Evolutionary conservation across 1,284 basidiomycete species (phyloP), one percentile per base, ranked within the genome.

Genomic region (Binderoboletus segoi): DNA sequence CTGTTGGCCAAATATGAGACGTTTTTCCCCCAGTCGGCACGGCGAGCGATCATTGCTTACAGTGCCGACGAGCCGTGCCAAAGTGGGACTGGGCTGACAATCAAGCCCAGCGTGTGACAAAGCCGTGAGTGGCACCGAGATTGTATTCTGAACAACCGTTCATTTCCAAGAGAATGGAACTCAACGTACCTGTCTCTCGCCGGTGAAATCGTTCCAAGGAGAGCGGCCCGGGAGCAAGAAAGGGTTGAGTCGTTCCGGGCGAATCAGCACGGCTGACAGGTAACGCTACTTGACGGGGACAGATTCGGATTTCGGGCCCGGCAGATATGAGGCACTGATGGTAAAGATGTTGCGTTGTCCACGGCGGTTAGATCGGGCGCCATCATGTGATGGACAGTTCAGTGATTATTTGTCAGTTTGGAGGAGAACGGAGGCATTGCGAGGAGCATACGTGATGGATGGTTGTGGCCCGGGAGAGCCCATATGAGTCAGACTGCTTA

Each of bases 221-320:
- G 32, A 32, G 44, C 12, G 8, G 37, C 16, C 23, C 32, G 23
- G 28, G 37, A 20, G 5, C 24, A 18, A 35, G 35, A 38, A 44
- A 33, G 47, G 52, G 10, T n/a, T n/a, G 45, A 46, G 5, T 23
- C 8, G 15, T 32, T 12, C 30, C 30, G 30, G 12, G 12, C 30
- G 12, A 32, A 12, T 12, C 30, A 32, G 30, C 30, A 12, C 12
- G 8, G 30, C 30, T 32, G 30, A 7, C 30, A 32, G 12, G 30
- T 7, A 32, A 32, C 30, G 12, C 30, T 32, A n/a, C n/a, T n/a
- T n/a, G n/a, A n/a, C n/a, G n/a, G n/a, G n/a, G 30, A 26, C 8
- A 28, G 35, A 50, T 43, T 38, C 32, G n/a, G 26, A 20, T 21
- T 35, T 51, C 54, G 59, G 60, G 13, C 24, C 59, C 54, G 54